These are phyloP conservation scores for Talaromyces rugulosus DNA, from an alignment of 2,329 filamentous ascomycete species.

Conservation along the genomic window DNA sequence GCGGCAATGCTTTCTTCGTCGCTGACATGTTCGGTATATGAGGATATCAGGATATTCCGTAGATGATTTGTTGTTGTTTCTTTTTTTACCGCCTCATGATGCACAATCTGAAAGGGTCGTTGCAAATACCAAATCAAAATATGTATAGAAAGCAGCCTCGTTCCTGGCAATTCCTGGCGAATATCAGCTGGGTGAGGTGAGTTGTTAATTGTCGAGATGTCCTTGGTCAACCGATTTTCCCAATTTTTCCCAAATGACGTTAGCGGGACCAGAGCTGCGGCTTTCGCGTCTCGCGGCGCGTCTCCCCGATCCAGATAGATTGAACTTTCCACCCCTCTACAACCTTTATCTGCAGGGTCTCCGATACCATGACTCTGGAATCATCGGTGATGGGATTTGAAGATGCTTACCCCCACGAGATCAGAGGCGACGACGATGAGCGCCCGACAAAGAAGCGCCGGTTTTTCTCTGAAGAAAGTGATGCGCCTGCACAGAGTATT, in stretches of 20 bases:
- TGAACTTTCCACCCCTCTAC: neutral
- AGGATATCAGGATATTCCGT: neutral
- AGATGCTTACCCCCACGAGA: slow-evolving; percentile 26
- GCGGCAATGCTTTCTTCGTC: neutral
- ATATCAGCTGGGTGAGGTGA: neutral
- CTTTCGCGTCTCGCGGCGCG: slow-evolving; percentile 31
- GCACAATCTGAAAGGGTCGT: neutral
- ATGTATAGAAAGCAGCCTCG: neutral
- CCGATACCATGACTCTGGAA: neutral
- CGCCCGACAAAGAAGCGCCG: slow-evolving; percentile 59
- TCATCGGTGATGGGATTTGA: slow-evolving; percentile 29
- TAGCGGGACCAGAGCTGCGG: slow-evolving; percentile 18
- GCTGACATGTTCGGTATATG: slow-evolving; percentile 4
- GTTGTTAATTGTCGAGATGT: neutral
- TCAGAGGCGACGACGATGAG: slow-evolving; percentile 32
- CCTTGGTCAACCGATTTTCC: neutral
- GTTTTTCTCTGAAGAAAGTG: slow-evolving; percentile 55
- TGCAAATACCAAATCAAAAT: neutral
- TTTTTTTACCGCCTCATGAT: neutral
- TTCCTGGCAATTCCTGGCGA: neutral
- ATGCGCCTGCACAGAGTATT: slow-evolving; percentile 10
- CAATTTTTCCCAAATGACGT: slow-evolving; percentile 21
- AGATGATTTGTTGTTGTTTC: neutral
- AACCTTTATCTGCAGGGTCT: neutral
- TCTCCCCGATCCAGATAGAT: slow-evolving; percentile 19